A percentile compares a stretch with the other conserved stretches of the same genome.
Evolutionary conservation across 805 yeast species (phyloP).

Genomic region (Kodamaea fukazawae): DNA sequence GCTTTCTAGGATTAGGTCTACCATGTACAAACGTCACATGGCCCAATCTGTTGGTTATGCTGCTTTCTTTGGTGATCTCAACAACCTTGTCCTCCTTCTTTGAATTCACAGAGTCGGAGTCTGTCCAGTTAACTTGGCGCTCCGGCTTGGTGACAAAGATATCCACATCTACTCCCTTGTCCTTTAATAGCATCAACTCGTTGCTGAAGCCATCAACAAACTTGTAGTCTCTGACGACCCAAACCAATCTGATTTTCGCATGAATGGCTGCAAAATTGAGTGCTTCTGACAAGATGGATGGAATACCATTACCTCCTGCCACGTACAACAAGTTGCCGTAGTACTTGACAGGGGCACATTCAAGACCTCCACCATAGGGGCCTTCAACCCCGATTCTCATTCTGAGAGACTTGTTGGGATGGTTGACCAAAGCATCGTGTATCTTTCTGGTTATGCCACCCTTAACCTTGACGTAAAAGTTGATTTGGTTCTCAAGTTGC

Average conservation of each 20-base stretch:
- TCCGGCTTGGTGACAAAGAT: slow-evolving; percentile 31
- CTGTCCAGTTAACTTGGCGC: background rate
- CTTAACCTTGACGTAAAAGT: slow-evolving; percentile 48
- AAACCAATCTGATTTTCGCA: slow-evolving; percentile 35
- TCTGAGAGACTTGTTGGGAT: slow-evolving; percentile 23
- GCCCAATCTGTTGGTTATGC: background rate
- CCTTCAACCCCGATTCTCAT: slow-evolving; percentile 36
- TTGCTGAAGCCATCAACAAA: slow-evolving; percentile 49
- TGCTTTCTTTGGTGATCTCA: background rate
- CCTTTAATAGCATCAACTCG: slow-evolving; percentile 33
- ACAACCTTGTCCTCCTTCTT: background rate
- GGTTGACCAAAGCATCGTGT: slow-evolving; percentile 24
- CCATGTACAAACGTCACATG: slow-evolving; percentile 18
- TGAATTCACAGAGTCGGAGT: background rate
- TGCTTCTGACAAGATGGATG: slow-evolving; percentile 35
- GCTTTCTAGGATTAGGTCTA: slow-evolving; percentile 45
- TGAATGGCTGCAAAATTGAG: background rate
- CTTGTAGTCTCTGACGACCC: slow-evolving; percentile 58
- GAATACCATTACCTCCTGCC: slow-evolving; percentile 41
- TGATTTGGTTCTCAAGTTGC: slow-evolving; percentile 19
- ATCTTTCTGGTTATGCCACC: slow-evolving; percentile 47
- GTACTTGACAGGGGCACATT: slow-evolving; percentile 23
- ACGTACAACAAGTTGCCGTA: slow-evolving; percentile 30
- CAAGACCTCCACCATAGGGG: slow-evolving; percentile 23
- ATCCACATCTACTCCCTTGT: slow-evolving; percentile 26